phyloP scores from a whole-genome alignment of 352 stramenopile species.

The Phytophthora pistaciae region DNA sequence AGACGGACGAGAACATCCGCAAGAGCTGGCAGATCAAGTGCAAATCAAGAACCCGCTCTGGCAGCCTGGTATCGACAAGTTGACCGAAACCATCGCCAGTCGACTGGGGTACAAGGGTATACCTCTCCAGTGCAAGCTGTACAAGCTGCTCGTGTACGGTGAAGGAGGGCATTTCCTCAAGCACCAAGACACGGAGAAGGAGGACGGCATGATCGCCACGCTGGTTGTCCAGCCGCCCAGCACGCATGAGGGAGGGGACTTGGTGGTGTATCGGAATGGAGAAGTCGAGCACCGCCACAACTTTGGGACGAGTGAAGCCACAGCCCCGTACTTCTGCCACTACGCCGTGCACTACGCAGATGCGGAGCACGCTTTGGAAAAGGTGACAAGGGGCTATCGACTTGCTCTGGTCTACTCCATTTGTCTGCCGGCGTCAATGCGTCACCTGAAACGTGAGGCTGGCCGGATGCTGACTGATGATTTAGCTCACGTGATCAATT shows the following conservation, averaged over 20 bases:
- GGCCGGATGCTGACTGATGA: not conserved
- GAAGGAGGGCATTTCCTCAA: slow-evolving; percentile 43
- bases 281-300: slow-evolving; percentile 12
- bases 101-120: slow-evolving; percentile 15
- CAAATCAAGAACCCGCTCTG: slow-evolving; percentile 5
- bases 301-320: slow-evolving; percentile 1
- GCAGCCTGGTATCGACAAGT: not conserved
- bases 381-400: slow-evolving; percentile 24
- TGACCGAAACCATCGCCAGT: slow-evolving; percentile 10
- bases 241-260: slow-evolving; percentile 11
- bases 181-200: slow-evolving; percentile 59
- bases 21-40: slow-evolving; percentile 12
- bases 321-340: slow-evolving; percentile 6
- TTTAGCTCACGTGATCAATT: not conserved
- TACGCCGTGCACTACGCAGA: slow-evolving; percentile 36
- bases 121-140: slow-evolving; percentile 16
- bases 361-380: slow-evolving; percentile 22
- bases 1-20: slow-evolving; percentile 12
- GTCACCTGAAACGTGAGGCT: not conserved
- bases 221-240: slow-evolving; percentile 43
- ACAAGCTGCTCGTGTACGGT: slow-evolving; percentile 60
- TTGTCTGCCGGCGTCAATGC: slow-evolving; percentile 20
- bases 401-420: slow-evolving; percentile 31
- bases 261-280: slow-evolving; percentile 11
- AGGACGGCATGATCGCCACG: slow-evolving; percentile 55